Evolutionary conservation across 2,329 filamentous ascomycete genomes (phyloP), one percentile per base, ranked within the genome.

Genomic region (Fusarium pilosicola): DNA sequence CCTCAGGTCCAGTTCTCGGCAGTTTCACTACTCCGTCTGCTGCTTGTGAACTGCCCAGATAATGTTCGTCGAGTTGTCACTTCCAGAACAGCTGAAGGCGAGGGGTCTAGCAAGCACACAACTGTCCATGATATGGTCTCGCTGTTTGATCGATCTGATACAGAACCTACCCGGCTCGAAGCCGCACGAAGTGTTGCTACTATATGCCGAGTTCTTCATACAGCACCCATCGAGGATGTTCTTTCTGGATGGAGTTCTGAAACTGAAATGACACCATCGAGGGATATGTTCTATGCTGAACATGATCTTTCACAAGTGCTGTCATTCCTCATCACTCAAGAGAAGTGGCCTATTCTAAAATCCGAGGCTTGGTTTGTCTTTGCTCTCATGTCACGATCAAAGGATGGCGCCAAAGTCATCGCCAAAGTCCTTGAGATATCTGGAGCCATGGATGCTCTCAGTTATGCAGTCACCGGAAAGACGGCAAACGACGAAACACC

Each of bases 361-460:
- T 90, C 88, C 44, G 90, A 92, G 76, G 85, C 87, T 6, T 89
- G 89, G 86, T 91, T 92, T 70, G 86, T 90, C 11, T 84, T 91
- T 58, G 90, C 90, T 6, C 84, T 92, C 39, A 88, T 91, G 85
- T 85, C 86, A 45, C 85, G 88, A 34, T 85, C 86, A 4, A 63
- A 77, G 4, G 85, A 88, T 41, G 88, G 89, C 13, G 86, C 87
- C 5, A 75, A 79, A 5, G 80, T 87, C 17, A 84, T 89, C 24
- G 74, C 83, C 14, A 80, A 81, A 18, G 79, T 86, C 3, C 79
- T 90, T 49, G 78, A 83, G 15, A 80, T 84, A 1, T 76, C 82
- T 1, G 83, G 83, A n/a, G 83, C 86, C 2, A 83, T 85, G 56
- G 79, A 81, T 34, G 82, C 83, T 4, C 81, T 91, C 4, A 81